Conservation (phyloP, 257 asterid species). For the Nicotiana tomentosiformis region DNA sequence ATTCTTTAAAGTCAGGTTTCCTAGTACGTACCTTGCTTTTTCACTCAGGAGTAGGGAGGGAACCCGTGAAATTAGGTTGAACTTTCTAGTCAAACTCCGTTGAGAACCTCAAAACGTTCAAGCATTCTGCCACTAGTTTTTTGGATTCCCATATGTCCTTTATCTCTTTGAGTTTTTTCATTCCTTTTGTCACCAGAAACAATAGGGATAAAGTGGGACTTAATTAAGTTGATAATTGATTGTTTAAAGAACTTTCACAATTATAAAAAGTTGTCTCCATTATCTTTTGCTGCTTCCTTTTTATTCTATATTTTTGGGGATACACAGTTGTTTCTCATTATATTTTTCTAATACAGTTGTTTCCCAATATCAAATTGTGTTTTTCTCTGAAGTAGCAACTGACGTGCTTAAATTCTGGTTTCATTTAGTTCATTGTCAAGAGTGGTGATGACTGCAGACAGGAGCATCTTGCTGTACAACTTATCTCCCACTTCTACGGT, state of each 20-base stretch:
- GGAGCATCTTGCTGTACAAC: slow-evolving; percentile 58
- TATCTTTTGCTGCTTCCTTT: neutral
- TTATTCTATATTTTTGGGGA: neutral
- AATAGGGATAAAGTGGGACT: slow-evolving; percentile 1
- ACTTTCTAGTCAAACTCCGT: slow-evolving; percentile 3
- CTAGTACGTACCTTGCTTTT: neutral
- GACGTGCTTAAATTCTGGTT: neutral
- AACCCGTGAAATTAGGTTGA: neutral
- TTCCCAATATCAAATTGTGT: neutral
- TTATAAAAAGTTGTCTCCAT: neutral
- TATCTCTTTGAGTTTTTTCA: neutral
- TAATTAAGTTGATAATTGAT: neutral
- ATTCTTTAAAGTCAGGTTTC: neutral
- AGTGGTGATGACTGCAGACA: slow-evolving; percentile 57
- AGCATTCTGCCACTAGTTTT: slow-evolving; percentile 3
- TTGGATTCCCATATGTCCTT: neutral
- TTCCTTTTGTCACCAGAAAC: slow-evolving; percentile 4
- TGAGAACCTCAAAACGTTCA: neutral
- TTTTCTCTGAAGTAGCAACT: slow-evolving; percentile 10
- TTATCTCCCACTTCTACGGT: slow-evolving; percentile 53
- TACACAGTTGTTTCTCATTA: neutral
- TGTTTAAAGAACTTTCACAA: neutral
- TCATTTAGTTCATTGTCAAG: slow-evolving; percentile 39
- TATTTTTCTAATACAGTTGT: too few species aligned
- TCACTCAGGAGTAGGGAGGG: neutral